A percentile compares a stretch with the other conserved stretches of the same genome.
phyloP scores from a whole-genome alignment of 768 basidiomycete genomes.

The Boletales sp. region DNA sequence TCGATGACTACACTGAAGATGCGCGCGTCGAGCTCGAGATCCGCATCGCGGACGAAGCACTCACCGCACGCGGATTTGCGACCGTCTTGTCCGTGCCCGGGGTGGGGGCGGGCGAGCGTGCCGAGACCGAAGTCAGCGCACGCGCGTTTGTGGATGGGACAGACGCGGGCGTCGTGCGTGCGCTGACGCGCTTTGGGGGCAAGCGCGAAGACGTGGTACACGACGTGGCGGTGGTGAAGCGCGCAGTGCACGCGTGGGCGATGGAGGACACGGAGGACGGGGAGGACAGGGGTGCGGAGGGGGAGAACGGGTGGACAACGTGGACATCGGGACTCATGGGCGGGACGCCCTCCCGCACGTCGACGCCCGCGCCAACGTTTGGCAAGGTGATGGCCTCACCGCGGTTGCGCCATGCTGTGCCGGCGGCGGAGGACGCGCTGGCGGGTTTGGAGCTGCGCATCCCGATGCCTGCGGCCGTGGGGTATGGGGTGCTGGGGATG shows the following conservation, averaged over 20 bases:
- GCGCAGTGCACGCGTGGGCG: slow-evolving; percentile 46
- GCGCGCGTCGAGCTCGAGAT: slow-evolving; percentile 83
- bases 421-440: slow-evolving; percentile 31
- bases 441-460: slow-evolving; percentile 49
- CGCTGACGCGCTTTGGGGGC: slow-evolving; percentile 43
- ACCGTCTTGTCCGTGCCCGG: slow-evolving; percentile 61
- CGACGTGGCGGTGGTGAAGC: slow-evolving; percentile 70
- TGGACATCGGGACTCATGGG: slow-evolving; percentile 60
- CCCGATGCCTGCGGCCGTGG: slow-evolving; percentile 45
- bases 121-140: slow-evolving; percentile 48
- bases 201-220: slow-evolving; percentile 75
- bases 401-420: slow-evolving; percentile 47
- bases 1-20: slow-evolving; percentile 76
- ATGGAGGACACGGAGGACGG: not conserved
- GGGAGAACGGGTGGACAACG: slow-evolving; percentile 33
- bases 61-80: slow-evolving; percentile 63
- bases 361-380: slow-evolving; percentile 55
- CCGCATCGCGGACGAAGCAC: slow-evolving; percentile 64
- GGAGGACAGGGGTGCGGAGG: not conserved
- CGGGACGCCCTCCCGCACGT: slow-evolving; percentile 33
- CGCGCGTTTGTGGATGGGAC: slow-evolving; percentile 32
- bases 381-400: slow-evolving; percentile 70
- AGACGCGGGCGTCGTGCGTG: slow-evolving; percentile 29
- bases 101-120: slow-evolving; percentile 31
- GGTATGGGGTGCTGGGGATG: slow-evolving; percentile 6